Evolutionary conservation across 352 stramenopile genomes (phyloP).

Genomic region (Aphanomyces astaci): DNA sequence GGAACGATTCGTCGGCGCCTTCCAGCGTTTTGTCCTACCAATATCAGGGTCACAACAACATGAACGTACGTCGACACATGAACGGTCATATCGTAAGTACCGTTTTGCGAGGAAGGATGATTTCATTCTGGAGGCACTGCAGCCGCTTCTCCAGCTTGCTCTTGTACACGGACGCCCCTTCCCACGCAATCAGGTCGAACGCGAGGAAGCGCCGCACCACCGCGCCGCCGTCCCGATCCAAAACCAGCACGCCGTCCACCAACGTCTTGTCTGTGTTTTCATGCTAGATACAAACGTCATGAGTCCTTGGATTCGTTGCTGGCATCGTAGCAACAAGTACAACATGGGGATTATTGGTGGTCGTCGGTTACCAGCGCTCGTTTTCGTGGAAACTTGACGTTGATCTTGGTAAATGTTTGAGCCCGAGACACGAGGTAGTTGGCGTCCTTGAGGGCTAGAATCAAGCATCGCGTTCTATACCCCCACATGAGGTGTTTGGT

Average conservation of each 20-base stretch:
- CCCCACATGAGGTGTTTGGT: too few species aligned
- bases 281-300: conserved; percentile 5
- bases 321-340: background rate
- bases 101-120: conserved; percentile 79
- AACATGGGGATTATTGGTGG: too few species aligned
- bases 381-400: conserved; percentile 82
- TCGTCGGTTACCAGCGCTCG: conserved; percentile 43
- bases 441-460: conserved; percentile 56
- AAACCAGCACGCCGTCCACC: conserved; percentile 79
- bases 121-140: conserved; percentile 83
- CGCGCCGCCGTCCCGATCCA: conserved; percentile 68
- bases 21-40: conserved; percentile 64
- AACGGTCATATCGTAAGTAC: conserved; percentile 36
- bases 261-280: conserved; percentile 62
- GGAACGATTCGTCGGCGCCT: conserved; percentile 74
- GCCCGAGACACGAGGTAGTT: conserved; percentile 76
- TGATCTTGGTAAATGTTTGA: conserved; percentile 80
- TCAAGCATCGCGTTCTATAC: conserved; percentile 60
- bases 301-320: background rate
- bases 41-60: background rate
- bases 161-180: conserved; percentile 72
- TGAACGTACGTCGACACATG: background rate
- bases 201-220: conserved; percentile 71
- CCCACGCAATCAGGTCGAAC: conserved; percentile 78
- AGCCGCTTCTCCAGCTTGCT: conserved; percentile 83